These are phyloP conservation scores for Nemania sp. DNA, from an alignment of 2,329 filamentous ascomycete species.

Conservation along the genomic window DNA sequence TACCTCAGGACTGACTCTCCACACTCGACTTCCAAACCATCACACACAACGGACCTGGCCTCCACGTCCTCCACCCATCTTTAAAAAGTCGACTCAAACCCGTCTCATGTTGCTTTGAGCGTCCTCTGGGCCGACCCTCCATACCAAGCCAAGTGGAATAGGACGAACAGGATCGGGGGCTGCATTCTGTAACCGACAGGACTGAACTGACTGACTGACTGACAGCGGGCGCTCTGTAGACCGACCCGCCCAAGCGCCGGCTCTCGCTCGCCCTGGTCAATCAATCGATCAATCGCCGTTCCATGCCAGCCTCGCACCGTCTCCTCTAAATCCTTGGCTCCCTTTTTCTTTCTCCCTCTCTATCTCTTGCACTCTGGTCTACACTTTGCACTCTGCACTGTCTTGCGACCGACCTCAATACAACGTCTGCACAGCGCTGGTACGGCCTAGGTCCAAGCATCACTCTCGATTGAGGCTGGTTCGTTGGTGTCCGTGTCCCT, in stretches of 20 bases:
- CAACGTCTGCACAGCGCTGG: conserved; percentile 10
- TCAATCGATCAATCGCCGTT: conserved; percentile 15
- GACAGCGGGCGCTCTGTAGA: conserved; percentile 28
- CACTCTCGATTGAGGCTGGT: conserved; percentile 14
- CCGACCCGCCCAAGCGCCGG: conserved; percentile 21
- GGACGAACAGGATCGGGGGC: conserved; percentile 26
- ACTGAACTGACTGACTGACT: too few species aligned
- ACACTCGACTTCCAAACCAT: conserved; percentile 34
- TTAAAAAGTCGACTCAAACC: conserved; percentile 32
- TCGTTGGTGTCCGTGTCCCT: conserved; percentile 21
- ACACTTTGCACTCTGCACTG: too few species aligned
- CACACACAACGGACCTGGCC: conserved; percentile 35
- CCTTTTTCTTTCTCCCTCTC: conserved; percentile 14
- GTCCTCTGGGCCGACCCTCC: conserved; percentile 28
- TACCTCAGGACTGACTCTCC: conserved; percentile 18
- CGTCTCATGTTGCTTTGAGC: conserved; percentile 22
- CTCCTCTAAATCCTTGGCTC: conserved; percentile 24
- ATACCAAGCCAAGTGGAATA: conserved; percentile 17
- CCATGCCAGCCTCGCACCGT: conserved; percentile 39
- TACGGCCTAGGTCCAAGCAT: conserved; percentile 9
- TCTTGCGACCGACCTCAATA: conserved; percentile 25
- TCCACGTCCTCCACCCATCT: conserved; percentile 40
- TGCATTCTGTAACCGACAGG: conserved; percentile 26
- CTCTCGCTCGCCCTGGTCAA: conserved; percentile 26
- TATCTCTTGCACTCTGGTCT: too few species aligned